Percentiles rank a stretch among this genome's conserved stretches.
Conservation (phyloP, 345 rosid genomes). For the Leavenworthia alabamica region DNA sequence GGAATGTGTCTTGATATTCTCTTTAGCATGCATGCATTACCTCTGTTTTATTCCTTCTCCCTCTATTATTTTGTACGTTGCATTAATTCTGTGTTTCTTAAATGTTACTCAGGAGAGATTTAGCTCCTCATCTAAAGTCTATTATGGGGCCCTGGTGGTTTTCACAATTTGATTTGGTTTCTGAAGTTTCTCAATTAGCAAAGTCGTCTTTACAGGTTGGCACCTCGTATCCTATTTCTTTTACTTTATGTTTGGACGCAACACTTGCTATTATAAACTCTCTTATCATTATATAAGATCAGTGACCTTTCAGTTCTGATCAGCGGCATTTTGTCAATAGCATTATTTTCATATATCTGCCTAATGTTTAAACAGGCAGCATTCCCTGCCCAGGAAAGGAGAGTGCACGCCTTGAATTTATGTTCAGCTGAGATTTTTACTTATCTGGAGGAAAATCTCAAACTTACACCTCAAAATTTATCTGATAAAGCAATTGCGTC, state of each 20-base stretch:
- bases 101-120: slow-evolving; percentile 62
- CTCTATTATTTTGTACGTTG: neutral
- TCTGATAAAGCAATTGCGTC: slow-evolving; percentile 77
- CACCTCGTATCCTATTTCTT: neutral
- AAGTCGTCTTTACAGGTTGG: slow-evolving; percentile 81
- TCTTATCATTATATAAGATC: slow-evolving; percentile 1
- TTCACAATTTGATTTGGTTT: slow-evolving; percentile 81
- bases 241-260: slow-evolving; percentile 9
- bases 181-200: slow-evolving; percentile 87
- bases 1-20: slow-evolving; percentile 3
- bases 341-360: slow-evolving; percentile 16
- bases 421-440: slow-evolving; percentile 62
- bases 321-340: neutral
- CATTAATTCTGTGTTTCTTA: slow-evolving; percentile 16
- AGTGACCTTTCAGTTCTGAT: slow-evolving; percentile 5
- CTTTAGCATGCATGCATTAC: neutral
- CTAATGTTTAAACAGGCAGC: slow-evolving; percentile 59
- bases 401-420: slow-evolving; percentile 77
- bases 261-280: neutral
- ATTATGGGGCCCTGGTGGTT: slow-evolving; percentile 99
- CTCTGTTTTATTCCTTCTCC: neutral
- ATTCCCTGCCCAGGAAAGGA: slow-evolving; percentile 86
- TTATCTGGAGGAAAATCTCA: slow-evolving; percentile 91
- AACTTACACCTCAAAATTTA: slow-evolving; percentile 65
- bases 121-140: slow-evolving; percentile 80